Evolutionary conservation across 2,329 filamentous ascomycete species (phyloP).

Genomic region (Neofusicoccum laricinum): DNA sequence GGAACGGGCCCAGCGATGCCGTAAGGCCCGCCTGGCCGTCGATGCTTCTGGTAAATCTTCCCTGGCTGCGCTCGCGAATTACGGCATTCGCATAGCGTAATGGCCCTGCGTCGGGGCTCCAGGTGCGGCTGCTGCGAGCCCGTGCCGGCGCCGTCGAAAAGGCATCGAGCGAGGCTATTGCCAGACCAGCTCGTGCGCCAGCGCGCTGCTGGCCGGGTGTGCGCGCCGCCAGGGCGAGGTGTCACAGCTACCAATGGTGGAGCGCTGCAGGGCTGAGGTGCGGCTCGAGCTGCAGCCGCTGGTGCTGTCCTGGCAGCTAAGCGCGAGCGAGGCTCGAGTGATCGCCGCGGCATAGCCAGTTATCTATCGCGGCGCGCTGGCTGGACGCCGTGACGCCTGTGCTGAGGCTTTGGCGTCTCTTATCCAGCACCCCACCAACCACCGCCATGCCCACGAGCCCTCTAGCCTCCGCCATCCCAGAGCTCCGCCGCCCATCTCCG

Average conservation of each 20-base stretch:
- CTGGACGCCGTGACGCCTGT: background rate
- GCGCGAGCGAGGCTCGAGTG: background rate
- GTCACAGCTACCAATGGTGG: background rate
- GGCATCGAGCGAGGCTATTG: too few species aligned
- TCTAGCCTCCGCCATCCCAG: background rate
- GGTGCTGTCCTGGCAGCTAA: background rate
- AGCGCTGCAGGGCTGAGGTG: background rate
- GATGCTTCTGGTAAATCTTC: slow-evolving; percentile 7
- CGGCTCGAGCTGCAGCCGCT: background rate
- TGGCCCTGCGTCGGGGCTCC: background rate
- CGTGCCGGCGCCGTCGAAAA: background rate
- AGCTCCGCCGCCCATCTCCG: background rate
- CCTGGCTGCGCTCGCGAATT: background rate
- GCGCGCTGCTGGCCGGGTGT: background rate
- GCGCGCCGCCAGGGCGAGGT: background rate
- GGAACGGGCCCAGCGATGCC: background rate
- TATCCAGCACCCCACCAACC: background rate
- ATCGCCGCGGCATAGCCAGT: background rate
- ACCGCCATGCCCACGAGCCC: background rate
- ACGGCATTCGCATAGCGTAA: slow-evolving; percentile 11
- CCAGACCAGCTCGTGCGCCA: background rate
- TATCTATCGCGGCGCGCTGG: background rate
- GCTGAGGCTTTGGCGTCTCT: background rate
- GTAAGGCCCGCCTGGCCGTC: background rate
- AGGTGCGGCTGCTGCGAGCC: background rate